A percentile compares a stretch with the other conserved stretches of the same genome.
Evolutionary conservation across 1,284 basidiomycete genomes (phyloP).

Genomic region (Fomitopsis palustris): DNA sequence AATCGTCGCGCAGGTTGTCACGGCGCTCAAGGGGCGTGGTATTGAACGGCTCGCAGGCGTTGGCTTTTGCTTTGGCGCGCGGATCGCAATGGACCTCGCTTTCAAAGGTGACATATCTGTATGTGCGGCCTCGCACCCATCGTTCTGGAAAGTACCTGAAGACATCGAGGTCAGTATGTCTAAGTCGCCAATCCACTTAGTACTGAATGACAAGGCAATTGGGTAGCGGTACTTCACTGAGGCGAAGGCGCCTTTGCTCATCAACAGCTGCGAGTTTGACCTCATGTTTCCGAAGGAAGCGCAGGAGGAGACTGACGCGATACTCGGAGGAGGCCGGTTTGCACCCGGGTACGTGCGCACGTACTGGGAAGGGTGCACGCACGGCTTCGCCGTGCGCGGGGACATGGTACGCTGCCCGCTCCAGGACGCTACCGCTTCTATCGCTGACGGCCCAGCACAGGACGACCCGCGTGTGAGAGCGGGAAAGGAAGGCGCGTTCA

Average conservation of each 20-base stretch:
- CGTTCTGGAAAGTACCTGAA: slow-evolving; percentile 49
- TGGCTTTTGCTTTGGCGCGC: slow-evolving; percentile 68
- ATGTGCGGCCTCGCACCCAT: slow-evolving; percentile 63
- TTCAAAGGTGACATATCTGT: slow-evolving; percentile 54
- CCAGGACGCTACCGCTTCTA: slow-evolving; percentile 7
- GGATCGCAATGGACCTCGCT: slow-evolving; percentile 53
- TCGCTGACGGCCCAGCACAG: slow-evolving; percentile 11
- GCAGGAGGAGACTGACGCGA: slow-evolving; percentile 46
- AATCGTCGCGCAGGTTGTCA: slow-evolving; percentile 51
- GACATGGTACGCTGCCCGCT: slow-evolving; percentile 26
- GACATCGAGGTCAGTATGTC: slow-evolving; percentile 49
- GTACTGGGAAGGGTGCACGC: slow-evolving; percentile 43
- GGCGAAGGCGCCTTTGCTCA: slow-evolving; percentile 54
- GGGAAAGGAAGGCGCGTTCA: slow-evolving; percentile 37
- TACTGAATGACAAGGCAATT: not conserved
- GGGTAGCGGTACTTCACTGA: slow-evolving; percentile 43
- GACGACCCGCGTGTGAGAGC: slow-evolving; percentile 24
- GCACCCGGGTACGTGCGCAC: slow-evolving; percentile 41
- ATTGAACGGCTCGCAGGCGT: slow-evolving; percentile 54
- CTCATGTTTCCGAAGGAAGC: slow-evolving; percentile 44
- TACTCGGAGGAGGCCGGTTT: slow-evolving; percentile 52
- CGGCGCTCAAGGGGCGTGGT: slow-evolving; percentile 53
- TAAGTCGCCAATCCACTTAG: not conserved
- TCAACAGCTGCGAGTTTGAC: slow-evolving; percentile 61
- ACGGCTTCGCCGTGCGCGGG: slow-evolving; percentile 49